Evolutionary conservation across 106 monocot species (phyloP), one percentile per base, ranked within the genome.

Genomic region (Allium sativum): DNA sequence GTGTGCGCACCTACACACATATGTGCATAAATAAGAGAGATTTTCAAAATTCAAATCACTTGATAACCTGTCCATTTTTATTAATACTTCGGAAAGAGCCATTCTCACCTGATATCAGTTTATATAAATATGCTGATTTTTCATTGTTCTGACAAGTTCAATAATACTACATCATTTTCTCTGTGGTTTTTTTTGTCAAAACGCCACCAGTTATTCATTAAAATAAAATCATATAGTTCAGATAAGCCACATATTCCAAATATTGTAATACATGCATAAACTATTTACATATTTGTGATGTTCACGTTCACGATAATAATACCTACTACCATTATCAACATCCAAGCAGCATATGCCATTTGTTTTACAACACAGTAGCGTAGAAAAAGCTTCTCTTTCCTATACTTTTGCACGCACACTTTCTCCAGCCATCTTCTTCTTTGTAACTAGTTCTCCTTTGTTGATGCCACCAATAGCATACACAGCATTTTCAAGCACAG

Each of bases 361-460:
- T n/a, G n/a, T n/a, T 13, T 59, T 44, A 78, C 10, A 85, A 15
- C 18, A 70, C 84, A 59, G 76, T 44, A 12, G 88, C 85, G 0
- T 79, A 93, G 31, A 71, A 77, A 70, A 78, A 89, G 53, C 82
- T 66, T 21, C 88, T 81, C 50, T 69, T 80, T 54, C 76, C 82
- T 10, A 85, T 18, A 12, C 79, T 74, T 53, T 71, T 78, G 12
- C 53, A 70, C 21, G 44, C 40, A 20, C 19, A 68, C 1, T 12
- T 40, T 8, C 18, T 47, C 88, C 88, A 88, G 3, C 85, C 93
- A 7, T 13, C 40, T 1, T 73, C 74, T 63, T 83, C 84, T 18
- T 22, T 72, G 59, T 82, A 6, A 73, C 40, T 21, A 80, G 45
- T 15, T 65, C 45, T 4, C 40, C 44, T 9, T 71, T 61, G 54